Percentiles rank a stretch among this genome's conserved stretches.
Conservation (phyloP, 345 rosid species). For the Cardamine chenopodiifolia region DNA sequence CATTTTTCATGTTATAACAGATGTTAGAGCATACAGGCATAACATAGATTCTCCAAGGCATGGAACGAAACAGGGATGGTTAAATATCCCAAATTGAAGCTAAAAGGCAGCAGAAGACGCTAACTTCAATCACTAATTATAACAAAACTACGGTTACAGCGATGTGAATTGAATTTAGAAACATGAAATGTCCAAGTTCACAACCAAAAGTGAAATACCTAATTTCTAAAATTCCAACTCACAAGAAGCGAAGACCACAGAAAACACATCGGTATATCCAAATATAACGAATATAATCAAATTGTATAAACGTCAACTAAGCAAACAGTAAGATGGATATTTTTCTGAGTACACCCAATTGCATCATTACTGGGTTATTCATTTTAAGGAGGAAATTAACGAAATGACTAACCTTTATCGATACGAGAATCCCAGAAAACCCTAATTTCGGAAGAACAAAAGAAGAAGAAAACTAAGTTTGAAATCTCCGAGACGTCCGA, state of each 20-base stretch:
- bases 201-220: not conserved
- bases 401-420: constrained; percentile 27
- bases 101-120: not conserved
- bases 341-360: not conserved
- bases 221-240: not conserved
- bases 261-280: not conserved
- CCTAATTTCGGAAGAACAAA: constrained; percentile 26
- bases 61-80: not conserved
- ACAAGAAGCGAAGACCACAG: not conserved
- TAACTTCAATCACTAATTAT: not conserved
- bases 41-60: not conserved
- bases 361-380: not conserved
- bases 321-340: not conserved
- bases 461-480: constrained; percentile 3
- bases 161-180: not conserved
- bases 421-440: constrained; percentile 15
- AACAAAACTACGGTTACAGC: not conserved
- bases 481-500: not conserved
- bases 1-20: not conserved
- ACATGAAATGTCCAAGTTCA: not conserved
- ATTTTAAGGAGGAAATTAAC: not conserved
- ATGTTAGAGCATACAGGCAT: not conserved
- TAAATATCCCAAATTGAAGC: not conserved
- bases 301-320: not conserved
- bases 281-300: not conserved